These are phyloP conservation scores for Amanita pseudoporphyria DNA, from an alignment of 768 basidiomycete genomes.

Conservation along the genomic window DNA sequence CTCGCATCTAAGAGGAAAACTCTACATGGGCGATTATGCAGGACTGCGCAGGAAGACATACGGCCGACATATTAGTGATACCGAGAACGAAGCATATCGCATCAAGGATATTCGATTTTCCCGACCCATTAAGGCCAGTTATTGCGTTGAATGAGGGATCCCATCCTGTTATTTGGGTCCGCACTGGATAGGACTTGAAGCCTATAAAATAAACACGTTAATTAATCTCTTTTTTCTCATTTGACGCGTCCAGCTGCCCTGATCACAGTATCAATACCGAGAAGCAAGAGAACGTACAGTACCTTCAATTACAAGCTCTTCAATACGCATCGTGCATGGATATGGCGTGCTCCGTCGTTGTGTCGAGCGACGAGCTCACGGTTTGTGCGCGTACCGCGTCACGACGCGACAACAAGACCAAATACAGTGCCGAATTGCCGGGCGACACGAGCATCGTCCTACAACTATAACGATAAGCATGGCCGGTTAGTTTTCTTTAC, in stretches of 20 bases:
- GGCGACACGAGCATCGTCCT: too few relatives aligned
- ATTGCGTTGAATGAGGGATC: constrained; percentile 98
- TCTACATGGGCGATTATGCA: constrained; percentile 9
- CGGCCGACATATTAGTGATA: constrained; percentile 94
- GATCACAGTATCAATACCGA: neutral
- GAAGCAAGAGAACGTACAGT: too few relatives aligned
- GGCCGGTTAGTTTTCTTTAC: too few relatives aligned
- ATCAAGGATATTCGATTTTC: constrained; percentile 98
- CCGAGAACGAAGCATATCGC: constrained; percentile 99
- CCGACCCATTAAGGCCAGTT: constrained; percentile 91
- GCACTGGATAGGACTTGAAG: constrained; percentile 96
- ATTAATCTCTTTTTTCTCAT: neutral
- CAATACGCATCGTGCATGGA: constrained; percentile 65
- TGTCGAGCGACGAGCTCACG: too few relatives aligned
- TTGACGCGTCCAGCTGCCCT: neutral
- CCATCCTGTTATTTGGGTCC: constrained; percentile 95
- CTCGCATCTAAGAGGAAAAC: constrained; percentile 61
- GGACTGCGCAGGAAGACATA: constrained; percentile 23
- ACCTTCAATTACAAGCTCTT: constrained; percentile 94
- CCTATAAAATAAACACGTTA: constrained; percentile 33
- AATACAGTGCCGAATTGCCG: too few relatives aligned
- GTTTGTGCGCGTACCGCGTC: neutral
- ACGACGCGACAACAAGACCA: constrained; percentile 3
- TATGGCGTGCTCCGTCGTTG: neutral
- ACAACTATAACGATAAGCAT: too few relatives aligned